Conservation (phyloP, 2,329 filamentous ascomycete genomes). For the Tolypocladium album region DNA sequence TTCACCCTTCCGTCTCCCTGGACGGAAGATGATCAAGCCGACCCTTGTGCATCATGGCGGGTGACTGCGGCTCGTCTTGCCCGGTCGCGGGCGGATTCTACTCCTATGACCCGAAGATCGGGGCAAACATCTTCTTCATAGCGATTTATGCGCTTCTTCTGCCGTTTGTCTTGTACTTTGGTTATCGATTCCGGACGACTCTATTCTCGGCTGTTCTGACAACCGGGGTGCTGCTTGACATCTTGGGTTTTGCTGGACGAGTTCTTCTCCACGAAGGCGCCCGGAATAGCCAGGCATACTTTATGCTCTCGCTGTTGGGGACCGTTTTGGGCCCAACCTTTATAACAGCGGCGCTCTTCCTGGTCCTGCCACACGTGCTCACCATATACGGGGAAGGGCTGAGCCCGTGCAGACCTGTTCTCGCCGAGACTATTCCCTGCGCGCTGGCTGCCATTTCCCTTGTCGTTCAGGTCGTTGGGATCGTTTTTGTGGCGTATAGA, state of each 20-base stretch:
- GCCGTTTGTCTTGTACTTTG: slow-evolving; percentile 25
- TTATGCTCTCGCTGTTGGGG: slow-evolving; percentile 34
- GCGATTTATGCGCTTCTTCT: slow-evolving; percentile 27
- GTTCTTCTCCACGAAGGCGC: slow-evolving; percentile 25
- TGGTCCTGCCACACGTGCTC: slow-evolving; percentile 34
- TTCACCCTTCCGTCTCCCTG: slow-evolving; percentile 3
- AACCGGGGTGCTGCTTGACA: slow-evolving; percentile 30
- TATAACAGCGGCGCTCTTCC: slow-evolving; percentile 31
- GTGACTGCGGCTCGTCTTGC: slow-evolving; percentile 23
- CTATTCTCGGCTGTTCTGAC: slow-evolving; percentile 29
- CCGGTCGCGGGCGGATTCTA: slow-evolving; percentile 26
- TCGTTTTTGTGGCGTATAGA: slow-evolving; percentile 25
- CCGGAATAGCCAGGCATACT: slow-evolving; percentile 22
- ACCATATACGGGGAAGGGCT: slow-evolving; percentile 33
- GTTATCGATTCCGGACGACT: slow-evolving; percentile 26
- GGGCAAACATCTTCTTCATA: slow-evolving; percentile 29
- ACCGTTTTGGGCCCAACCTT: slow-evolving; percentile 36
- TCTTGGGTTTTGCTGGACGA: slow-evolving; percentile 35
- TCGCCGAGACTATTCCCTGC: slow-evolving; percentile 22
- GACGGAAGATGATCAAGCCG: slow-evolving; percentile 14
- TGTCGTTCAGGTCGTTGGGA: slow-evolving; percentile 28
- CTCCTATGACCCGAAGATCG: slow-evolving; percentile 22
- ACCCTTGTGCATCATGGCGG: slow-evolving; percentile 20
- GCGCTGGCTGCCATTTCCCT: slow-evolving; percentile 22
- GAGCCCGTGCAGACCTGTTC: slow-evolving; percentile 22